Conservation (phyloP, 2,329 filamentous ascomycete genomes). For the Pestalotiopsis sp. region DNA sequence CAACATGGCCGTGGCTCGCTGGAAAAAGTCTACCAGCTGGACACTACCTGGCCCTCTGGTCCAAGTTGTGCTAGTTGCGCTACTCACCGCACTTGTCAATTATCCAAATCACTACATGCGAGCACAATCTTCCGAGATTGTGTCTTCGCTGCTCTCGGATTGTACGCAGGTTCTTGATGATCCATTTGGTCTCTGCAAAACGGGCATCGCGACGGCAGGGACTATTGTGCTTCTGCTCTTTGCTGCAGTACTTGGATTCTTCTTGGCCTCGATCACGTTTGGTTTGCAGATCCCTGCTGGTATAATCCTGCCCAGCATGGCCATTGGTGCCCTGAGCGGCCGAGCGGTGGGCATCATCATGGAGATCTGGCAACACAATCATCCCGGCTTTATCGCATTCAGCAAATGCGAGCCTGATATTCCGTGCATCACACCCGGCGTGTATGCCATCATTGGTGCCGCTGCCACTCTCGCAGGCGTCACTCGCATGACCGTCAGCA, state of each 20-base stretch:
- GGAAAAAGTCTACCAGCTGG: conserved; percentile 69
- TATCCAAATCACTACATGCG: conserved; percentile 97
- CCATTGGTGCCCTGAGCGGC: conserved; percentile 88
- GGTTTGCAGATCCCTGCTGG: conserved; percentile 93
- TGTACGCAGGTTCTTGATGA: conserved; percentile 83
- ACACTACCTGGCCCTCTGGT: conserved; percentile 71
- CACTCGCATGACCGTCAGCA: conserved; percentile 95
- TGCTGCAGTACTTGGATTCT: conserved; percentile 81
- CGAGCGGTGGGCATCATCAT: conserved; percentile 88
- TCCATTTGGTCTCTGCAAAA: conserved; percentile 87
- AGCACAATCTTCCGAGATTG: conserved; percentile 86
- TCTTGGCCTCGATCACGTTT: conserved; percentile 86
- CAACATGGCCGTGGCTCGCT: conserved; percentile 84
- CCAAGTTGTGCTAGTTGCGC: conserved; percentile 79
- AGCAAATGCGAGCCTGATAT: conserved; percentile 80
- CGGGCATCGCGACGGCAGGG: conserved; percentile 77
- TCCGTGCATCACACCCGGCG: conserved; percentile 88
- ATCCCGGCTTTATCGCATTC: conserved; percentile 79
- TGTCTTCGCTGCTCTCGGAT: conserved; percentile 89
- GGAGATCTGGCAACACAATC: conserved; percentile 81
- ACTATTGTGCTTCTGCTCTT: conserved; percentile 83
- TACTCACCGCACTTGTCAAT: conserved; percentile 86
- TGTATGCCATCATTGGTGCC: conserved; percentile 94
- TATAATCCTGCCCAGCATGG: conserved; percentile 94
- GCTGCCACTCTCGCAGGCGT: conserved; percentile 93